Evolutionary conservation across 305 asterid genomes (phyloP), one percentile per base, ranked within the genome.

Genomic region (Solanum hybrid): DNA sequence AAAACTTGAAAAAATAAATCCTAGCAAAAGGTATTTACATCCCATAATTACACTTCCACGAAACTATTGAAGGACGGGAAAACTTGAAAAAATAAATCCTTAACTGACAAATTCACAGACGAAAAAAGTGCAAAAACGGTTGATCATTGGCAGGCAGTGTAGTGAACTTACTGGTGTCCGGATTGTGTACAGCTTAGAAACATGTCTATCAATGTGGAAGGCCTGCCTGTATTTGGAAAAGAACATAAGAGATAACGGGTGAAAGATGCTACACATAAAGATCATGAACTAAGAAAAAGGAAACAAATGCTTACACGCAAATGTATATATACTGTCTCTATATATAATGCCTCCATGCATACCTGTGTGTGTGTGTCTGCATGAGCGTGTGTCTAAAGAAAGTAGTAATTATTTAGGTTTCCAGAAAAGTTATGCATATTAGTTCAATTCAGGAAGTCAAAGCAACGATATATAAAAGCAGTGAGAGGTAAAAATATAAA

Each of bases 141-240:
- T 56, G 88, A 56, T 85, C 29, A 56, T 7, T 31, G 40, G 76
- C 76, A 19, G 88, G 88, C 76, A 19, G 2, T 85, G n/a, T 85
- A 56, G 45, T 85, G 88, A 85, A 85, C 88, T 85, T 85, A 85
- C 76, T 56, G 88, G 37, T 51, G 11, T 85, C 31, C 12, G 26
- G 76, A 84, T 84, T 84, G 42, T 56, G 87, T 7, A 31, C 88
- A 85, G 45, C 88, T 85, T 32, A 56, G 88, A n/a, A 85, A 85
- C 88, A 85, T 37, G 76, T 22, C 88, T 84, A 31, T 51, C 87
- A 31, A 85, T 56, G 42, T 56, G 31, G 88, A 31, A 56, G 88
- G 76, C 40, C 32, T 22, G 32, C 42, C 88, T 85, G 88, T 85
- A 56, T 51, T 85, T 85, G 88, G 88, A 85, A 11, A 84, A 32